Percentiles rank a stretch among this genome's conserved stretches.
These are phyloP conservation scores for Nectriaceae sp. DNA, from an alignment of 2,329 filamentous ascomycete species.

Conservation along the genomic window DNA sequence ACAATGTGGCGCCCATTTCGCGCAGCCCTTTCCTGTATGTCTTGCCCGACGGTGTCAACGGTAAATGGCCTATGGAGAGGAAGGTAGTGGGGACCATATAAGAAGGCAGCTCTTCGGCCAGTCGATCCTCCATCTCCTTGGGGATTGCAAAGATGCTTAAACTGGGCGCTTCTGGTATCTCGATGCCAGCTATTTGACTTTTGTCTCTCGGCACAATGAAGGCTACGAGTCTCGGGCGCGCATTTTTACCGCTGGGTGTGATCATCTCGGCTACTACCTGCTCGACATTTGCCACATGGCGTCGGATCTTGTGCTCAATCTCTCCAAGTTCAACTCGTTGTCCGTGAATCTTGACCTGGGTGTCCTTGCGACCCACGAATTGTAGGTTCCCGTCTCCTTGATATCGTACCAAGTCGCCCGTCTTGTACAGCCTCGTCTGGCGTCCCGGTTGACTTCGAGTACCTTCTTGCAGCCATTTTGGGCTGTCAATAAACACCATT, in stretches of 20 bases:
- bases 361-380: slow-evolving; percentile 42
- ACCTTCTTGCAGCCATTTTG: background rate
- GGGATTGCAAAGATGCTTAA: too few relatives aligned
- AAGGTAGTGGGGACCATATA: slow-evolving; percentile 40
- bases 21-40: slow-evolving; percentile 39
- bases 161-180: background rate
- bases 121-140: background rate
- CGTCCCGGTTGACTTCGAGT: background rate
- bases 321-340: slow-evolving; percentile 30
- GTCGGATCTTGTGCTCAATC: slow-evolving; percentile 19
- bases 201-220: background rate
- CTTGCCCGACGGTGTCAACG: slow-evolving; percentile 52
- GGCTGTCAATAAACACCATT: slow-evolving; percentile 13
- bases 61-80: slow-evolving; percentile 8
- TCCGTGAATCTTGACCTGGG: slow-evolving; percentile 32
- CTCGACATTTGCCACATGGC: background rate
- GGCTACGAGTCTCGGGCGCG: background rate
- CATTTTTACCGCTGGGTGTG: background rate
- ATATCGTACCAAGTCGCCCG: slow-evolving; percentile 49
- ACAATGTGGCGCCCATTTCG: too few relatives aligned
- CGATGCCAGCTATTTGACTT: background rate
- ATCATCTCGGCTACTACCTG: background rate
- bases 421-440: background rate
- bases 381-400: slow-evolving; percentile 42
- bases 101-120: background rate